Conservation (phyloP, 2,329 filamentous ascomycete species). For the Sporothrix variecibatus region DNA sequence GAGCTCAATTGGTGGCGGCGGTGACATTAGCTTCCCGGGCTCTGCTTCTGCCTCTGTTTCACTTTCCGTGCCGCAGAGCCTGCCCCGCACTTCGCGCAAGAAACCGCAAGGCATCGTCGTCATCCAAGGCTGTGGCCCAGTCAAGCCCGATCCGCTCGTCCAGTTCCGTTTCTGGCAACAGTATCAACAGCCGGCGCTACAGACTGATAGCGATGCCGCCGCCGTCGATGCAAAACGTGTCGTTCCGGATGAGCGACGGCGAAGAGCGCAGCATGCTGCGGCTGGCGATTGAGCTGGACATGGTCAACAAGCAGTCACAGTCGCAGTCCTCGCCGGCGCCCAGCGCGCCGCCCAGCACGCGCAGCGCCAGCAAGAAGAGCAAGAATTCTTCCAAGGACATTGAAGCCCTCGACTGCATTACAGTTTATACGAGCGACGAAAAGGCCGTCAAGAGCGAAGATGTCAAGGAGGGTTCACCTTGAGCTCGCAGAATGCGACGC, state of each 20-base stretch:
- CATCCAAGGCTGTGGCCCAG: constrained; percentile 9
- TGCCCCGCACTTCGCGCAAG: constrained; percentile 16
- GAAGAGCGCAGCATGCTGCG: constrained; percentile 53
- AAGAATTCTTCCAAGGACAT: not conserved
- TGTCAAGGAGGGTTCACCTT: constrained; percentile 22
- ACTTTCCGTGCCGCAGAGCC: not conserved
- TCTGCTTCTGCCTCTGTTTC: not conserved
- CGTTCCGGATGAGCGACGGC: constrained; percentile 47
- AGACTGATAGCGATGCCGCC: constrained; percentile 24
- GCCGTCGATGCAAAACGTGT: constrained; percentile 32
- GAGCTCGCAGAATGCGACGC: constrained; percentile 23
- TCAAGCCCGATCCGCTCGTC: constrained; percentile 27
- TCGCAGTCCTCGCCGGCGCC: constrained; percentile 17
- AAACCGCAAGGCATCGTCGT: not conserved
- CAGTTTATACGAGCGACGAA: constrained; percentile 34
- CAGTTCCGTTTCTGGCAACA: not conserved
- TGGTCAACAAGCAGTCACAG: constrained; percentile 32
- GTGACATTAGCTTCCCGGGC: not conserved
- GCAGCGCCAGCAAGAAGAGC: constrained; percentile 27
- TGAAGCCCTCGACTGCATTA: constrained; percentile 38
- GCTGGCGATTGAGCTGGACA: constrained; percentile 53
- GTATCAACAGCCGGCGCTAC: constrained; percentile 4
- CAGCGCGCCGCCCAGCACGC: constrained; percentile 34
- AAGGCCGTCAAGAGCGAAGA: constrained; percentile 24
- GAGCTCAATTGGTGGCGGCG: not conserved